Evolutionary conservation across 108 stramenopile genomes (phyloP).

Genomic region (Stephanodiscus minutulus): DNA sequence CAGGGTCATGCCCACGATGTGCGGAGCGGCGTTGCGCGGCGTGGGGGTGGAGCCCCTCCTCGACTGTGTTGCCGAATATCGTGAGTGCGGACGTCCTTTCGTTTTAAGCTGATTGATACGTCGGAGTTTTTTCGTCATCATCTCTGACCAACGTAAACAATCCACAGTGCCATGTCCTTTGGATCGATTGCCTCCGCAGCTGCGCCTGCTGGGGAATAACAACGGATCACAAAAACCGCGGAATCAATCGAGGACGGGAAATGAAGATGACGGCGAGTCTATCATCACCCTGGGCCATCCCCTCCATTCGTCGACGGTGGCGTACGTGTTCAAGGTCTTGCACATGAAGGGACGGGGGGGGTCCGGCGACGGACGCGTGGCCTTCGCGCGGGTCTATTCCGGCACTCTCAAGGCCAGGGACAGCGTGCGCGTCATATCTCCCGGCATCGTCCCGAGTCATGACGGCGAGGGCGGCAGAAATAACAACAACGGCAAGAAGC

Average conservation of each 20-base stretch:
- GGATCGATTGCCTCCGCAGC: conserved; percentile 74
- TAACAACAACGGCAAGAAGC: conserved; percentile 24
- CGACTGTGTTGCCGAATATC: conserved; percentile 89
- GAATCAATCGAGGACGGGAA: conserved; percentile 11
- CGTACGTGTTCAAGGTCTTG: conserved; percentile 89
- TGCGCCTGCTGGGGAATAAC: conserved; percentile 48
- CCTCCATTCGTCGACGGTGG: conserved; percentile 69
- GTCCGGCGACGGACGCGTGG: conserved; percentile 87
- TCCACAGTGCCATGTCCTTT: conserved; percentile 85
- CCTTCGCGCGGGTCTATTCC: conserved; percentile 88
- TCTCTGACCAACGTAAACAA: background rate
- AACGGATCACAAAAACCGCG: background rate
- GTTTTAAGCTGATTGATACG: background rate
- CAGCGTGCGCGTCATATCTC: conserved; percentile 66
- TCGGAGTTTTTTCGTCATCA: background rate
- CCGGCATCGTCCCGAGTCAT: conserved; percentile 54
- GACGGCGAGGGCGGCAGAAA: conserved; percentile 36
- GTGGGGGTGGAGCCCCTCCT: conserved; percentile 93
- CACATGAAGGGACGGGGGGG: conserved; percentile 91
- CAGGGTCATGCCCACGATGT: conserved; percentile 75
- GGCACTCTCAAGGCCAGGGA: conserved; percentile 72
- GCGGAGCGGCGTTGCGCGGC: conserved; percentile 87
- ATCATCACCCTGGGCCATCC: conserved; percentile 72
- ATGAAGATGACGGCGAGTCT: background rate
- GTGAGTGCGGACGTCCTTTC: conserved; percentile 1